Base-by-base conservation (phyloP, 2,329 filamentous ascomycete species). In the Nemania diffusa region DNA sequence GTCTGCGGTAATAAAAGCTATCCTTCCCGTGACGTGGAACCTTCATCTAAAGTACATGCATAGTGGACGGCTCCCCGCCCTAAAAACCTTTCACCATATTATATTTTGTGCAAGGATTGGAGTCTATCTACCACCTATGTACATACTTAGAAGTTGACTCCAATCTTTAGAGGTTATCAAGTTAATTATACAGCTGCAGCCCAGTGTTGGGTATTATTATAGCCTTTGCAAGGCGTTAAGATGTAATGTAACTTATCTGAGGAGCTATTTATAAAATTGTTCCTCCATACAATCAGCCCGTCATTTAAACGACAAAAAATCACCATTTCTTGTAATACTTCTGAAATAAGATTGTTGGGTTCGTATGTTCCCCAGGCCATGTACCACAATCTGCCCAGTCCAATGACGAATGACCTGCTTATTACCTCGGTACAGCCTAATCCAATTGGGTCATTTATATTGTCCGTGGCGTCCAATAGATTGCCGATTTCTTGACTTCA, bases 391-490 rank as follows among this genome's bases (percentile, higher is more conserved):
- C 55, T 46, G 34, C 52, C 50, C 51, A 52, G 48, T 40, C 32
- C 17, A 44, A 56, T 57, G 40, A 56, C 48, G 11, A 56, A 22
- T 22, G 24, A 29, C 48, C 32, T 24, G 42, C 27, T 37, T 29
- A 46, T 5, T 15, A 32, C 29, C 29, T 32, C 29, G 29, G 29
- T 32, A 40, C 24, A 20, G 7, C 50, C n/a, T 53, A 15, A 34
- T 63, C 34, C 32, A 13, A 63, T 51, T 67, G 40, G 48, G 24
- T 24, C 46, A 56, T 42, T 58, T 20, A 57, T 56, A 26, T 48
- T 29, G 42, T 27, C 20, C 11, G n/a, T 50, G 29, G 11, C 13
- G 24, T 55, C 29, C 17, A 51, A 42, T 32, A 52, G 26, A 53
- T 61, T 42, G 44, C 20, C 22, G 27, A 17, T 60, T 44, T 40